Conservation (phyloP, 345 rosid species). For the Adansonia digitata region DNA sequence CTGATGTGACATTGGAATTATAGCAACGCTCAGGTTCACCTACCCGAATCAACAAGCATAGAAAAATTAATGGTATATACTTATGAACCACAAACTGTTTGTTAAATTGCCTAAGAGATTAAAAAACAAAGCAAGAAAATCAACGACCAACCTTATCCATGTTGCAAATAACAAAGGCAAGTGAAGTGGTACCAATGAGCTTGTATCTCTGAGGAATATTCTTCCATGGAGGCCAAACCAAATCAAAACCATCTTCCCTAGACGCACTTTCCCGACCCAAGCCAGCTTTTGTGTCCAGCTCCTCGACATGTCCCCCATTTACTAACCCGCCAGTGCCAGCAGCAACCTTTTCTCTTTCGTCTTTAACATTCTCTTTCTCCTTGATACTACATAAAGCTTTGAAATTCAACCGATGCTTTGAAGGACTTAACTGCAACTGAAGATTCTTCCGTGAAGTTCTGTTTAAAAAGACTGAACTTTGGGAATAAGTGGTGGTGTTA, state of each 20-base stretch:
- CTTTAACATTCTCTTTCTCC: conserved; percentile 52
- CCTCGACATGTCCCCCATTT: conserved; percentile 30
- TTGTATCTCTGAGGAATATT: conserved; percentile 69
- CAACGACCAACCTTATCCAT: conserved; percentile 72
- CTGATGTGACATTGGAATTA: conserved; percentile 95
- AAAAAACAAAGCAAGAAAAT: not conserved
- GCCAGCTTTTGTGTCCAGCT: conserved; percentile 18
- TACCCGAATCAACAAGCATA: conserved; percentile 25
- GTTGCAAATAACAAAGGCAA: conserved; percentile 88
- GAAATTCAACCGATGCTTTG: conserved; percentile 24
- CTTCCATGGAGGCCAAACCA: conserved; percentile 83
- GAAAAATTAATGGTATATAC: too few species aligned
- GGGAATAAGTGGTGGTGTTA: conserved; percentile 19
- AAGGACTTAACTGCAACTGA: conserved; percentile 8
- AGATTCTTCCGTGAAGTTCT: conserved; percentile 16
- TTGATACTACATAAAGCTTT: conserved; percentile 51
- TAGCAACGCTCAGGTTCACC: conserved; percentile 94
- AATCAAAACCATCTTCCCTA: conserved; percentile 40
- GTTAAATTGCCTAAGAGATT: conserved; percentile 7
- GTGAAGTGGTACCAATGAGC: conserved; percentile 80
- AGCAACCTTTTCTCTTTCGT: conserved; percentile 26
- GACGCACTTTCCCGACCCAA: conserved; percentile 19
- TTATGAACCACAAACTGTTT: not conserved
- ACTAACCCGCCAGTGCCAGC: conserved; percentile 22
- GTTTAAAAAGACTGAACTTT: conserved; percentile 29